Percentiles rank a stretch among this genome's conserved stretches.
These are phyloP conservation scores for Podila horticola DNA, from an alignment of 192 early-diverging fungal species.

Conservation along the genomic window DNA sequence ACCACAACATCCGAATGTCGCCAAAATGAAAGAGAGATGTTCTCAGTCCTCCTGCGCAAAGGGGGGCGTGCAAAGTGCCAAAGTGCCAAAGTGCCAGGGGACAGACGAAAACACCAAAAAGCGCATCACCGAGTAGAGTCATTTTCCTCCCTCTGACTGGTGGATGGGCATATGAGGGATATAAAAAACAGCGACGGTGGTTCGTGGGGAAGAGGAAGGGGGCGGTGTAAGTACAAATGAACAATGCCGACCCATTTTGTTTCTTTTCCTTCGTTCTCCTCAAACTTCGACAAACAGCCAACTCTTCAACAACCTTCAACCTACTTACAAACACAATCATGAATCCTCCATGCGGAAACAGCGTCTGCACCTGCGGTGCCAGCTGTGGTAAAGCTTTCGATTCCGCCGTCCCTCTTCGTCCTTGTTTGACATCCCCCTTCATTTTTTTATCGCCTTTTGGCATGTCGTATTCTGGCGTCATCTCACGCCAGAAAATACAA, in stretches of 20 bases:
- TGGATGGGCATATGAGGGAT: too few relatives aligned
- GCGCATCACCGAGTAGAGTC: not conserved
- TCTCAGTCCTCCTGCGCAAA: too few relatives aligned
- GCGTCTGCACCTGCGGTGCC: conserved; percentile 35
- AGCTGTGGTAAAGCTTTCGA: conserved; percentile 21
- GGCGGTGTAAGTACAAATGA: too few relatives aligned
- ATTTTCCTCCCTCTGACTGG: too few relatives aligned
- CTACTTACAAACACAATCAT: not conserved
- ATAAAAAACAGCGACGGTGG: too few relatives aligned
- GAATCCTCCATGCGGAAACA: conserved; percentile 36
- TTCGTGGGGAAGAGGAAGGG: too few relatives aligned
- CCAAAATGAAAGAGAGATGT: not conserved
- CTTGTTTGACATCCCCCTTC: not conserved
- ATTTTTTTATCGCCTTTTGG: not conserved
- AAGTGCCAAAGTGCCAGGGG: too few relatives aligned
- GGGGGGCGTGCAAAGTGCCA: too few relatives aligned
- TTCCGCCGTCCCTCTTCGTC: not conserved
- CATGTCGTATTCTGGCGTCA: conserved; percentile 20
- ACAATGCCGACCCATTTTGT: too few relatives aligned
- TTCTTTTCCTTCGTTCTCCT: not conserved
- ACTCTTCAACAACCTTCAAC: not conserved
- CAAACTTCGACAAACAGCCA: not conserved
- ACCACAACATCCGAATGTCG: not conserved
- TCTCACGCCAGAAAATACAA: conserved; percentile 21
- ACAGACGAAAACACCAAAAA: not conserved